Evolutionary conservation across 1,284 basidiomycete species (phyloP).

Genomic region (Ustilago tritici): DNA sequence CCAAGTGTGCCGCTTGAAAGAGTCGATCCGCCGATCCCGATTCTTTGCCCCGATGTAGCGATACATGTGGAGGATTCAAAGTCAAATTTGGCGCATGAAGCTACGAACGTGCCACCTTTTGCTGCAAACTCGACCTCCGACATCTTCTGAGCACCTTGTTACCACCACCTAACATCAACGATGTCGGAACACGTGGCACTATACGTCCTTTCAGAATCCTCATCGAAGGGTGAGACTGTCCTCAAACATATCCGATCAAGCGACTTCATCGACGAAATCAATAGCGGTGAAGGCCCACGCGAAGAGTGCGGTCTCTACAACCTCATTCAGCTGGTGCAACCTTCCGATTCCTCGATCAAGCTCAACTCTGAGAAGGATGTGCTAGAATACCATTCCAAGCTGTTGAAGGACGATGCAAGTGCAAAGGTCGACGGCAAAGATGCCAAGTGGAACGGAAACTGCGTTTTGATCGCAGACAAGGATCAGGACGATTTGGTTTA

Average conservation of each 20-base stretch:
- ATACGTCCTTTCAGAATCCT: constrained; percentile 39
- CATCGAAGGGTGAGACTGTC: constrained; percentile 22
- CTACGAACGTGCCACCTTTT: constrained; percentile 14
- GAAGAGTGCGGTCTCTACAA: constrained; percentile 54
- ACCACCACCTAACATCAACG: neutral
- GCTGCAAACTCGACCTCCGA: neutral
- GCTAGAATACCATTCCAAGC: constrained; percentile 30
- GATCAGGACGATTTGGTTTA: constrained; percentile 21
- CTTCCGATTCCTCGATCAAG: constrained; percentile 13
- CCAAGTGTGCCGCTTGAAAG: neutral
- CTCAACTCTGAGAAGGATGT: constrained; percentile 26
- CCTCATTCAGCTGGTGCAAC: constrained; percentile 43
- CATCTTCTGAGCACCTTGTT: neutral
- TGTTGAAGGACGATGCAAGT: constrained; percentile 26
- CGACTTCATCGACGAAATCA: constrained; percentile 59
- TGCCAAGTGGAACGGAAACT: constrained; percentile 32
- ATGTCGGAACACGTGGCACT: constrained; percentile 52
- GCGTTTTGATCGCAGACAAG: constrained; percentile 43
- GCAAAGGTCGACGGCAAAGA: constrained; percentile 20
- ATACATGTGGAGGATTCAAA: constrained; percentile 21
- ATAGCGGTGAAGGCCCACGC: constrained; percentile 53
- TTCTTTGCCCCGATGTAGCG: neutral
- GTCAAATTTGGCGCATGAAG: constrained; percentile 11
- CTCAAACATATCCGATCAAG: constrained; percentile 51
- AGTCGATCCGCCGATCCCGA: constrained; percentile 16